Evolutionary conservation across 2,329 filamentous ascomycete species (phyloP), one percentile per base, ranked within the genome.

Genomic region (Xylariaceae sp.): DNA sequence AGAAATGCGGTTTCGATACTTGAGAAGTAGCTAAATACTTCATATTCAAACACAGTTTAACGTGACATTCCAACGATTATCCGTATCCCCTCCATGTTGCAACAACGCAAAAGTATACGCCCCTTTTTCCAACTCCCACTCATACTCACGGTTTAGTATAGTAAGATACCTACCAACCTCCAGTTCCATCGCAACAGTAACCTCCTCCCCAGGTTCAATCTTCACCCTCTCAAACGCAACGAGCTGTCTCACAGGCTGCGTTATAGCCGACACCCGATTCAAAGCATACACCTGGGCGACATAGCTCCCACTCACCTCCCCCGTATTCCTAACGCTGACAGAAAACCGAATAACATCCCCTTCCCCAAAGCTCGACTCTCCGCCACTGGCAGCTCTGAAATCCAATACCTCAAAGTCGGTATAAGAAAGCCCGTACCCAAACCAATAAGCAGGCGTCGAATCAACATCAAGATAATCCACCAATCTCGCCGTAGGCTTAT

Each of bases 61-160:
- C 2, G 72, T 76, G 3, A 73, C 61, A 60, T 75, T 75, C 31
- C 61, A 42, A 13, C 57, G 62, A 5, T 63, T 68, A 55, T 71
- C 62, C 2, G 60, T 54, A 45, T 64, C 69, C 2, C 72, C 71
- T 6, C 71, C 72, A 61, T 75, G 62, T n/a, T 69, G 63, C 43
- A 75, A 53, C 51, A 75, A 58, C 13, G 71, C 71, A 57, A 75
- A 75, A 0, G 64, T 69, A 59, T 76, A 75, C 13, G 56, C 53
- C 0, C 73, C 74, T 54, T 65, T 71, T 61, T 77, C 75, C 14
- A 78, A 60, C 36, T 69, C 69, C 73, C 73, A 77, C 36, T 73
- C 57, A 53, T 72, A 70, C 49, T 58, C 62, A 33, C 74, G 62
- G 54, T 75, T 72, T 51, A 77, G 56, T 22, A 76, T 69, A 1